These are phyloP conservation scores for Jaapia argillacea DNA, from an alignment of 768 basidiomycete genomes.

Conservation along the genomic window DNA sequence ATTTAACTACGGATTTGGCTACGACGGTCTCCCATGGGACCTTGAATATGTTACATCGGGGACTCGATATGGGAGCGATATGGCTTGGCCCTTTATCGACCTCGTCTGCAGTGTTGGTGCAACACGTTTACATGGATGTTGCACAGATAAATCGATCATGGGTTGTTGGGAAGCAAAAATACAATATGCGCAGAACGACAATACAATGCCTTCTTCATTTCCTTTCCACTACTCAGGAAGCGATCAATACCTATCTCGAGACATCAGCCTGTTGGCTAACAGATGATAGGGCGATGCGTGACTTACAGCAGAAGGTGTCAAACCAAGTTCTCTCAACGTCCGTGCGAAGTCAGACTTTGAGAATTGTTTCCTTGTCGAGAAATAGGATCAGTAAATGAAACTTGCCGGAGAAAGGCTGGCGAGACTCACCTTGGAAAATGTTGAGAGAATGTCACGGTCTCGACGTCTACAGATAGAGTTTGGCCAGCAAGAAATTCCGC, in stretches of 20 bases:
- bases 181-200: no score
- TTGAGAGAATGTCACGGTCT: conserved; percentile 67
- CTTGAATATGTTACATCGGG: no score
- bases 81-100: no score
- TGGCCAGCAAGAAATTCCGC: conserved; percentile 84
- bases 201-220: no score
- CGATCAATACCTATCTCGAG: conserved; percentile 1
- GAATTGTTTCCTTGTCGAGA: conserved; percentile 61
- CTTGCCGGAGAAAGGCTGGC: not conserved
- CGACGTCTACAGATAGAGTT: conserved; percentile 55
- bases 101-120: no score
- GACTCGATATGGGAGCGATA: no score
- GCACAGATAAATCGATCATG: no score
- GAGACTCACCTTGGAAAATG: conserved; percentile 72
- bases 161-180: no score
- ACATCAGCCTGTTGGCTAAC: not conserved
- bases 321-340: conserved; percentile 71
- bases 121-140: no score
- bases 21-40: no score
- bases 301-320: conserved; percentile 85
- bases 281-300: not conserved
- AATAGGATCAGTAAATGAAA: not conserved
- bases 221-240: not conserved
- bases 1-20: no score
- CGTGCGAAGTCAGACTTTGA: conserved; percentile 63